A percentile compares a stretch with the other conserved stretches of the same genome.
Conservation (phyloP, 176 grass and related monocot species). For the Oryza officinalis region DNA sequence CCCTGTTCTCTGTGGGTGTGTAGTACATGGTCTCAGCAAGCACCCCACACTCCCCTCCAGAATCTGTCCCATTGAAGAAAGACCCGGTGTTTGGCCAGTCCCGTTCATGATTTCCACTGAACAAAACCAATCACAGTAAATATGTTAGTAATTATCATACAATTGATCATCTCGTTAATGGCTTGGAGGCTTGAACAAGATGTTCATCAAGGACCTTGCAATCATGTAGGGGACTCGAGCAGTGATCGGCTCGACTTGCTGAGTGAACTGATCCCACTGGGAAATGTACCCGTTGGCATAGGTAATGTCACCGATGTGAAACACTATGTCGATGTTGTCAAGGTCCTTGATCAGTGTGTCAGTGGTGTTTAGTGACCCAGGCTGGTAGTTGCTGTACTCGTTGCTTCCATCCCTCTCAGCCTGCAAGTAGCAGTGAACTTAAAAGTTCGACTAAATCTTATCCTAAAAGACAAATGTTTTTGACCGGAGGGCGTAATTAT, state of each 20-base stretch:
- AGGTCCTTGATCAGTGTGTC: constrained; percentile 81
- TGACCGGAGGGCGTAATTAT: too few species aligned
- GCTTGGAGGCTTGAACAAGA: not conserved
- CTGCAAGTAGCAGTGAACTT: constrained; percentile 24
- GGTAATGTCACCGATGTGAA: constrained; percentile 84
- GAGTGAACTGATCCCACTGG: constrained; percentile 96
- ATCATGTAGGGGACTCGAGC: constrained; percentile 92
- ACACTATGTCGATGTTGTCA: constrained; percentile 77
- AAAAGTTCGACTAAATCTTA: too few species aligned
- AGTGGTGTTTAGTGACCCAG: constrained; percentile 78
- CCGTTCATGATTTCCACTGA: constrained; percentile 90
- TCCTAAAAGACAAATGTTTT: too few species aligned
- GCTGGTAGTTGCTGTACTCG: constrained; percentile 80
- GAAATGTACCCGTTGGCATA: constrained; percentile 94
- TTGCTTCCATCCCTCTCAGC: constrained; percentile 88
- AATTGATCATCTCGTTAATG: not conserved
- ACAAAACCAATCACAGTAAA: not conserved
- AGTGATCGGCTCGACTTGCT: constrained; percentile 78
- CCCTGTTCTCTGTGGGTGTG: constrained; percentile 70
- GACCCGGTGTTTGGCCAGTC: constrained; percentile 82
- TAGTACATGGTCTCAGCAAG: constrained; percentile 84
- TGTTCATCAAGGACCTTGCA: constrained; percentile 56
- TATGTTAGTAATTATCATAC: not conserved
- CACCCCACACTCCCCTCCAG: constrained; percentile 89
- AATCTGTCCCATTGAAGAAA: constrained; percentile 65